These are phyloP conservation scores for Beauveria scarabaeidicola DNA, from an alignment of 2,329 filamentous ascomycete genomes.

Conservation along the genomic window DNA sequence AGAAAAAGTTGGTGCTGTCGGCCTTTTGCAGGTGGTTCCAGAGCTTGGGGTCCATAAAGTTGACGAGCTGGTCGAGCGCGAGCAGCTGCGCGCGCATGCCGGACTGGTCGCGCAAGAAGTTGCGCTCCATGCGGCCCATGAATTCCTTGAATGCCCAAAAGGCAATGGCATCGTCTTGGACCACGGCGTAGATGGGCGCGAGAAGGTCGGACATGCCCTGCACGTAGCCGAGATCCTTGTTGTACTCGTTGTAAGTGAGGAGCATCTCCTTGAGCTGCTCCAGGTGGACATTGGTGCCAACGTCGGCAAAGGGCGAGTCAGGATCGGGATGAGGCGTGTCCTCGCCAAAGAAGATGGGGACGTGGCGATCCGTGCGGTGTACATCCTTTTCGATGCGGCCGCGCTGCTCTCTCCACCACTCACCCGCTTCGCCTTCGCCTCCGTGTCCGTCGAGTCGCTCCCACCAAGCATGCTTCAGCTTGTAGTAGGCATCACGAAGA, in stretches of 20 bases:
- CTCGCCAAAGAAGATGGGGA: slow-evolving; percentile 92
- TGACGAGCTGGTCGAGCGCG: slow-evolving; percentile 87
- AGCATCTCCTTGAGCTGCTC: slow-evolving; percentile 99
- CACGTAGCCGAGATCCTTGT: slow-evolving; percentile 89
- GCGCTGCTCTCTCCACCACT: slow-evolving; percentile 96
- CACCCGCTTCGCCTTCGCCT: slow-evolving; percentile 70
- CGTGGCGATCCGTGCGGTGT: slow-evolving; percentile 88
- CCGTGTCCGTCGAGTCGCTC: slow-evolving; percentile 79
- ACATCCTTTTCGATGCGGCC: slow-evolving; percentile 96
- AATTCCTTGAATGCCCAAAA: slow-evolving; percentile 96
- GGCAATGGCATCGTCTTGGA: slow-evolving; percentile 93
- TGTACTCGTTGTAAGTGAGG: slow-evolving; percentile 96
- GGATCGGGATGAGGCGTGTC: slow-evolving; percentile 96
- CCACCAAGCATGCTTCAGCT: slow-evolving; percentile 94
- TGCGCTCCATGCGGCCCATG: slow-evolving; percentile 97
- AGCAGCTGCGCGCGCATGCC: slow-evolving; percentile 91
- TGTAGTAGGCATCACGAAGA: slow-evolving; percentile 84
- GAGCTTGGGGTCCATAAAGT: slow-evolving; percentile 91
- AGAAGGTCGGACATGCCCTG: slow-evolving; percentile 98
- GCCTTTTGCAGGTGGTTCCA: slow-evolving; percentile 83
- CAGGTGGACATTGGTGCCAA: slow-evolving; percentile 91
- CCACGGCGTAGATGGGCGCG: slow-evolving; percentile 90
- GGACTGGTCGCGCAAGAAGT: slow-evolving; percentile 90
- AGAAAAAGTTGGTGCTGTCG: slow-evolving; percentile 98
- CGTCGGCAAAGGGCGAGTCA: slow-evolving; percentile 85